A percentile compares a stretch with the other conserved stretches of the same genome.
phyloP scores from a whole-genome alignment of 805 yeast species.

The Isabelozyma gotoi region DNA sequence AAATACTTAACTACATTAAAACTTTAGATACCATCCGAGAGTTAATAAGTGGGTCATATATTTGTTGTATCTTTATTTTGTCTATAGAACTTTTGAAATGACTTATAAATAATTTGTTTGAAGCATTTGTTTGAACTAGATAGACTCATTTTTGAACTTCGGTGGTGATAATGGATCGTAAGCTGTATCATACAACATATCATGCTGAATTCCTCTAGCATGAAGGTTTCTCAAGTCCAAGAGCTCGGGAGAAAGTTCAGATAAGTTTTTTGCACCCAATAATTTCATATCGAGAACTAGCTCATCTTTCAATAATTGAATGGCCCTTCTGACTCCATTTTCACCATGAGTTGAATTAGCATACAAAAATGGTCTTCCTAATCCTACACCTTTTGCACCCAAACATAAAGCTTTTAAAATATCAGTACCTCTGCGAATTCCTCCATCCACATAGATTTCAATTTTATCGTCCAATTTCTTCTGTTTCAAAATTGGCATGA shows the following conservation, averaged over 20 bases:
- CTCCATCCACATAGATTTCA: conserved; percentile 67
- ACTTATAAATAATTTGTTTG: too few species aligned
- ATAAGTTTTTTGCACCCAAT: conserved; percentile 65
- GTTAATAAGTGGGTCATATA: too few species aligned
- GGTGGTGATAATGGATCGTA: conserved; percentile 10
- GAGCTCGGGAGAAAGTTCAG: conserved; percentile 42
- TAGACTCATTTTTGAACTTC: conserved; percentile 1
- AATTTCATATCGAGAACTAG: conserved; percentile 76
- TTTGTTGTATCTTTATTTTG: too few species aligned
- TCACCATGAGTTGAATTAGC: conserved; percentile 66
- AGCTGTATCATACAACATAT: conserved; percentile 9
- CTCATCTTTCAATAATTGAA: conserved; percentile 67
- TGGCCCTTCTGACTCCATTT: conserved; percentile 59
- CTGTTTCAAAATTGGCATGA: conserved; percentile 51
- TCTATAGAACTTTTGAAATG: too few species aligned
- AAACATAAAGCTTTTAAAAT: conserved; percentile 63
- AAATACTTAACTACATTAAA: too few species aligned
- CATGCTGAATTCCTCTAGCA: conserved; percentile 1
- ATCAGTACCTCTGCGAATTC: conserved; percentile 69
- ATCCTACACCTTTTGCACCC: conserved; percentile 71
- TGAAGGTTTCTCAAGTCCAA: conserved; percentile 23
- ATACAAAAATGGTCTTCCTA: conserved; percentile 66
- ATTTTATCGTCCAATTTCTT: conserved; percentile 45
- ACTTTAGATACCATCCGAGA: too few species aligned
- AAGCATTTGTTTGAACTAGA: not conserved